phyloP scores from a whole-genome alignment of 805 yeast species.

The Wickerhamiella spandovensis region DNA sequence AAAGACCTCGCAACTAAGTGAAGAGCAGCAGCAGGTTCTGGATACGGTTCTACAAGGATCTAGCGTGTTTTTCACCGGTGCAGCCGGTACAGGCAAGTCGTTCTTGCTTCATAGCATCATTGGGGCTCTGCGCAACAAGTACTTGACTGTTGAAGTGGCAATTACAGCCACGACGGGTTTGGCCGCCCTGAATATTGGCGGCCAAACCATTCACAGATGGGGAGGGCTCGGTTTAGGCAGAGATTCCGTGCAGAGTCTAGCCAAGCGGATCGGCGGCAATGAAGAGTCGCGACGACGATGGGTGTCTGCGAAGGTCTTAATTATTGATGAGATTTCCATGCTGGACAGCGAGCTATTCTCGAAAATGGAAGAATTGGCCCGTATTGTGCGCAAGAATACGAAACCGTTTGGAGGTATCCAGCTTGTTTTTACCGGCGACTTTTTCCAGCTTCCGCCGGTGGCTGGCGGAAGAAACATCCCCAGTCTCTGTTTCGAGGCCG shows the following conservation, averaged over 20 bases:
- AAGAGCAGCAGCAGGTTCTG: constrained; percentile 42
- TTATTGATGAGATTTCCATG: constrained; percentile 92
- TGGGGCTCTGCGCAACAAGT: constrained; percentile 29
- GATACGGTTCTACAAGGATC: constrained; percentile 41
- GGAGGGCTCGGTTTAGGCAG: constrained; percentile 71
- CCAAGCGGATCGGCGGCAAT: constrained; percentile 4
- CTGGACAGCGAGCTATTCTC: constrained; percentile 63
- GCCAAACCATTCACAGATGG: constrained; percentile 72
- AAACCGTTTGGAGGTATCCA: constrained; percentile 92
- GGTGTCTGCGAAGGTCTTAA: constrained; percentile 53
- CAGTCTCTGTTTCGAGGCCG: constrained; percentile 59
- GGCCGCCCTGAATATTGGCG: constrained; percentile 88
- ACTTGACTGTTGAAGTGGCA: constrained; percentile 43
- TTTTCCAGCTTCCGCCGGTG: constrained; percentile 91
- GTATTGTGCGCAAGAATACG: constrained; percentile 35
- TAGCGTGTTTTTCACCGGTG: constrained; percentile 83
- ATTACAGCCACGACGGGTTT: constrained; percentile 92
- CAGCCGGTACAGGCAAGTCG: constrained; percentile 98
- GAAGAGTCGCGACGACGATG: constrained; percentile 39
- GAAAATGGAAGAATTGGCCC: constrained; percentile 58
- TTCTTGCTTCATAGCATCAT: constrained; percentile 58
- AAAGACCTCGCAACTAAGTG: constrained; percentile 6
- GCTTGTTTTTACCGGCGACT: constrained; percentile 79
- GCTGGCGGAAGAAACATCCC: constrained; percentile 20
- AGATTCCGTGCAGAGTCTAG: constrained; percentile 25